Evolutionary conservation across 106 monocot species (phyloP), one percentile per base, ranked within the genome.

Genomic region (Iris macrosiphon): DNA sequence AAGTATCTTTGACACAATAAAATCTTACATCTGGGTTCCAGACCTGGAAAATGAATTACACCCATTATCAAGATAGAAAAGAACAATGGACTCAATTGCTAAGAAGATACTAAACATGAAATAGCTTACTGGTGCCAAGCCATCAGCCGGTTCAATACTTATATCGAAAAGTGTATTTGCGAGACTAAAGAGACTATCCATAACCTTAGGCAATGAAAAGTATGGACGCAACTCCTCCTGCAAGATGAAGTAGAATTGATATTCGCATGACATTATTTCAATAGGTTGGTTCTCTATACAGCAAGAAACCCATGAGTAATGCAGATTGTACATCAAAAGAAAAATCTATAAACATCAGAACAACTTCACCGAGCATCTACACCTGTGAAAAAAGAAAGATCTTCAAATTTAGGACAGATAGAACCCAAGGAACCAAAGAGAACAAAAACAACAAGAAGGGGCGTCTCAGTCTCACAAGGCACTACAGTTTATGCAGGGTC

Each of bases 201-300:
- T 86, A 63, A 98, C 90, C 59, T 75, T 90, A 20, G 86, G 87
- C 24, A 98, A 74, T 49, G 96, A 86, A 59, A 98, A 98, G 72
- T 83, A 98, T 14, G 90, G 96, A 3, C 96, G 90, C 16, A 98
- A 55, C 49, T 98, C 96, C 70, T 98, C 96, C 96, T 98, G 70
- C 23, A 69, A 57, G 38, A 17, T 52, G 4, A 47, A 9, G 17
- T 58, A 41, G n/a, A n/a, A n/a, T n/a, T n/a, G n/a, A n/a, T n/a
- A n/a, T n/a, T n/a, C n/a, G n/a, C n/a, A n/a, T n/a, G n/a, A n/a
- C n/a, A n/a, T n/a, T n/a, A n/a, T n/a, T n/a, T n/a, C n/a, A n/a
- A n/a, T n/a, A n/a, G n/a, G n/a, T n/a, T n/a, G n/a, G n/a, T n/a
- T n/a, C n/a, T n/a, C n/a, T n/a, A n/a, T n/a, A n/a, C n/a, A n/a